A percentile compares a stretch with the other conserved stretches of the same genome.
These are phyloP conservation scores for Croton setiger DNA, from an alignment of 441 rosid species.

Conservation along the genomic window DNA sequence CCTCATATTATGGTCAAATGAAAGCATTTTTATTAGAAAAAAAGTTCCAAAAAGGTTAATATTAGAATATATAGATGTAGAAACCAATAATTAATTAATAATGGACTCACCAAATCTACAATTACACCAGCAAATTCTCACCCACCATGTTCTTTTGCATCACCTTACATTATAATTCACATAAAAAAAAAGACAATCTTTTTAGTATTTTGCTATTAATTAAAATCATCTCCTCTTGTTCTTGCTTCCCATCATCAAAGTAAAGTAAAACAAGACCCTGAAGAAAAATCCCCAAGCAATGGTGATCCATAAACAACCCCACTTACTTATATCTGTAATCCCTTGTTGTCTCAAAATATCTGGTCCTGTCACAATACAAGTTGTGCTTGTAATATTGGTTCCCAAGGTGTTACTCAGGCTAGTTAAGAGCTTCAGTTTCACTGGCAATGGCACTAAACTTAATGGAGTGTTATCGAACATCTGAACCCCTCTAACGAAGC, in stretches of 20 bases:
- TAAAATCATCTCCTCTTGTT: constrained; percentile 17
- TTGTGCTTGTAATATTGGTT: constrained; percentile 46
- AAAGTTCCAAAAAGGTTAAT: no score
- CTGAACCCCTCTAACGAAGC: constrained; percentile 64
- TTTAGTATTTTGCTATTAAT: no score
- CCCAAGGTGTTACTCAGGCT: constrained; percentile 58
- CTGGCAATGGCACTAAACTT: constrained; percentile 28
- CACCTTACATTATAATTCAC: no score
- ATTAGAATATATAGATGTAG: no score
- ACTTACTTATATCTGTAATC: constrained; percentile 60
- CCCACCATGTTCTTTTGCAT: no score
- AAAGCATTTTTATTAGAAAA: no score
- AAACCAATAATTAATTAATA: background rate
- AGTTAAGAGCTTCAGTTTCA: constrained; percentile 48
- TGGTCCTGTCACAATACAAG: constrained; percentile 63
- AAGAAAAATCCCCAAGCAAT: constrained; percentile 87
- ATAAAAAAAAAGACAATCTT: no score
- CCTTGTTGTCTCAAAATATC: constrained; percentile 61
- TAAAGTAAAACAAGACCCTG: constrained; percentile 57
- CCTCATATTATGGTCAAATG: no score
- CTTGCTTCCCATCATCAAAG: constrained; percentile 54
- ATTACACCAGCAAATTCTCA: background rate
- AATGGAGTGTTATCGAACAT: constrained; percentile 70
- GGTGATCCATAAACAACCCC: constrained; percentile 78
- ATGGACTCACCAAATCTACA: background rate